phyloP scores from a whole-genome alignment of 148 eudicot genomes.

The Chenopodium suecicum region DNA sequence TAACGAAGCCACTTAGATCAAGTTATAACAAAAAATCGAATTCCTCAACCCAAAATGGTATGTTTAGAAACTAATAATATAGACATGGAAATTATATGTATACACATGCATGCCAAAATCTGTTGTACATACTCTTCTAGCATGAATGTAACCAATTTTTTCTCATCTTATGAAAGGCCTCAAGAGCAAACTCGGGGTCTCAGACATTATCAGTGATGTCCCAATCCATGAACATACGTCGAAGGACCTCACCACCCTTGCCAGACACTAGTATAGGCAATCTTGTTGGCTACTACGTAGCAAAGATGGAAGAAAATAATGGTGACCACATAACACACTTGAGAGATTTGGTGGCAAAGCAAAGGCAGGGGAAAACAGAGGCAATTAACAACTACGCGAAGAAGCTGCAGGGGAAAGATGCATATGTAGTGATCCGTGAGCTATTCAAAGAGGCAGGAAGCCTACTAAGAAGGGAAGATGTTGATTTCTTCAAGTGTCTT shows the following conservation, averaged over 20 bases:
- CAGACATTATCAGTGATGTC: constrained; percentile 30
- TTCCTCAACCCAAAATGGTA: not conserved
- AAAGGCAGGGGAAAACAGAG: constrained; percentile 37
- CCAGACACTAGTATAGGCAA: constrained; percentile 33
- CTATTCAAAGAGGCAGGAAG: constrained; percentile 34
- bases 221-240: constrained; percentile 41
- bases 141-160: not conserved
- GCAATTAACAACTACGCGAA: constrained; percentile 27
- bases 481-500: constrained; percentile 34
- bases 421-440: constrained; percentile 22
- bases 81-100: not conserved
- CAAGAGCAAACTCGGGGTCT: constrained; percentile 25
- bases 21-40: too few species aligned
- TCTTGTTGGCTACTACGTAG: constrained; percentile 32
- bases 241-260: constrained; percentile 34
- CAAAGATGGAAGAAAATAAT: constrained; percentile 21
- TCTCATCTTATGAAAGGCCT: constrained; percentile 18
- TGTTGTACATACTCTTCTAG: not conserved
- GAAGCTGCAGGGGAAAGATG: constrained; percentile 30
- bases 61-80: not conserved
- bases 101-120: not conserved
- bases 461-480: constrained; percentile 31
- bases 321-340: constrained; percentile 1
- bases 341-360: constrained; percentile 25
- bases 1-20: too few species aligned